phyloP scores from a whole-genome alignment of 1,284 basidiomycete genomes.

The Ganoderma leucocontextum region DNA sequence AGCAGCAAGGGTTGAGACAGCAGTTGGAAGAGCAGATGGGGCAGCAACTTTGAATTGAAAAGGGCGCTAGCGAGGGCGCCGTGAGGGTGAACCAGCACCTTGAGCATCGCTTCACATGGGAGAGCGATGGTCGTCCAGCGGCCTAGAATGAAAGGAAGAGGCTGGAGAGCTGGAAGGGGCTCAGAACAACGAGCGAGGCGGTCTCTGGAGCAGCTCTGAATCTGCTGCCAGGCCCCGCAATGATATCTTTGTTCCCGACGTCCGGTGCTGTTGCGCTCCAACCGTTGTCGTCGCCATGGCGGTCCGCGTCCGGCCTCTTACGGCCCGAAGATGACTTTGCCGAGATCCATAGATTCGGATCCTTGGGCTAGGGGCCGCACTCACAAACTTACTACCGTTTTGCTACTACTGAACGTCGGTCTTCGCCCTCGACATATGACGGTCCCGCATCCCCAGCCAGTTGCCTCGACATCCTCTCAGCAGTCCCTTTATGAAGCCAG shows the following conservation, averaged over 20 bases:
- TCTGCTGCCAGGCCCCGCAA: slow-evolving; percentile 6
- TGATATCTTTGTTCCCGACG: slow-evolving; percentile 1
- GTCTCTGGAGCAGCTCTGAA: slow-evolving; percentile 13
- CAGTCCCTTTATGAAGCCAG: slow-evolving; percentile 77
- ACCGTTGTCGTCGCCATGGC: slow-evolving; percentile 3
- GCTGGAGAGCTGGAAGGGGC: slow-evolving; percentile 13
- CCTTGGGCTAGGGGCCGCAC: no score
- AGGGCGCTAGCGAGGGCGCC: slow-evolving; percentile 21
- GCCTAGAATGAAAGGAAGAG: slow-evolving; percentile 21
- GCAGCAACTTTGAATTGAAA: slow-evolving; percentile 3
- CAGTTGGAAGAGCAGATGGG: slow-evolving; percentile 19
- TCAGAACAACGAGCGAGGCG: slow-evolving; percentile 13
- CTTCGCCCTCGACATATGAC: slow-evolving; percentile 27
- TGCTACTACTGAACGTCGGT: no score
- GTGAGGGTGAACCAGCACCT: slow-evolving; percentile 35
- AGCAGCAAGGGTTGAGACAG: slow-evolving; percentile 15
- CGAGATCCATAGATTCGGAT: slow-evolving; percentile 6
- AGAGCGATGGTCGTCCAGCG: slow-evolving; percentile 28
- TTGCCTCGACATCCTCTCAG: slow-evolving; percentile 30
- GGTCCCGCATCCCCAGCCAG: slow-evolving; percentile 16
- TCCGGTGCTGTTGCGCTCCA: not conserved
- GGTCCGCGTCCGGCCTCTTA: slow-evolving; percentile 1
- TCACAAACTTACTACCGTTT: no score
- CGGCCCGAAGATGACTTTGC: not conserved
- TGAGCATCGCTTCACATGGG: slow-evolving; percentile 33